Base-by-base conservation (phyloP, 228 moss, liverwort and hornwort species). In the Sphagnum fallax region DNA sequence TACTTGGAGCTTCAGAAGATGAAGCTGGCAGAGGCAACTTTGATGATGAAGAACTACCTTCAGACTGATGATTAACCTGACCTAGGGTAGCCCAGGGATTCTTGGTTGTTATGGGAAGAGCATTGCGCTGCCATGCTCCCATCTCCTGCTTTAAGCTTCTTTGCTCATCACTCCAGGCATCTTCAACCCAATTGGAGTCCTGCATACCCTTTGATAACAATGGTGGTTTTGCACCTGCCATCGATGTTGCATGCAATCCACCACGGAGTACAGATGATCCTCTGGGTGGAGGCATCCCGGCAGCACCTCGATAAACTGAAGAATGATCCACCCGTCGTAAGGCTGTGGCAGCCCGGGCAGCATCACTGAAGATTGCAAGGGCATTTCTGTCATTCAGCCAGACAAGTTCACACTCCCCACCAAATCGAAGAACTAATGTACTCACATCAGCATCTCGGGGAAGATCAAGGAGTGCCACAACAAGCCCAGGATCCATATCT, bases 301-400 rank as follows among this genome's bases (percentile, higher is more conserved):
- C 80, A 60, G 93, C 97, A 70, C 98, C 98, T 76, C 82, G 84
- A 18, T 98, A 98, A 53, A 83, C 79, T 47, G 98, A 85, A 63
- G 98, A 91, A 74, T 90, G 98, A 52, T 98, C 93, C 9, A 98
- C 98, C 73, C 98, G 85, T 62, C 90, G 83, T 48, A 93, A 64
- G 2, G 98, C 98, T 67, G 98, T 93, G 47, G 93, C 90, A 61
- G 98, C 93, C 75, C 93, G 86, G 48, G 88, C 85, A 61, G 78
- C 80, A 58, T 98, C 93, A n/a, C 87, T 90, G 66, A 98, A 98
- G 7, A 98, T 83, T 10, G 98, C 98, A 69, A 98, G 71, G 6
- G 98, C 98, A 70, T 98, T 93, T 64, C 84, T 93, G 77, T 98
- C 98, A 71, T 93, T 98, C 75, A 98, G 53, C 98, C 98, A 98